Evolutionary conservation across 2,329 filamentous ascomycete species (phyloP).

Genomic region (Cladosporium sphaerospermum): DNA sequence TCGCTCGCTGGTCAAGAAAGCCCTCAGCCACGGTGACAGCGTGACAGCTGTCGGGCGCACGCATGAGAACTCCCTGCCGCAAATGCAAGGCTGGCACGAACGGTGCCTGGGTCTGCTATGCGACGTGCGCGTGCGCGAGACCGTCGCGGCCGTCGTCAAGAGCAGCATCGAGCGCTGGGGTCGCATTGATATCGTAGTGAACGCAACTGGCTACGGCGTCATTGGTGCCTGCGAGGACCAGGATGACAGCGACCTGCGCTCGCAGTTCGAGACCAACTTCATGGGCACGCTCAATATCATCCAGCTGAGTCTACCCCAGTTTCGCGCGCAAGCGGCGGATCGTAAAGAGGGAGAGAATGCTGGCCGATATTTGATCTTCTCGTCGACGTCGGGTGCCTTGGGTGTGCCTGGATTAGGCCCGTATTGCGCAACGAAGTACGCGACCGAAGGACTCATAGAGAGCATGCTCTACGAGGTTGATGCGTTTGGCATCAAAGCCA

Average conservation of each 20-base stretch:
- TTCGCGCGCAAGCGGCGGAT: slow-evolving; percentile 58
- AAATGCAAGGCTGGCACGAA: slow-evolving; percentile 64
- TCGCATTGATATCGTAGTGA: slow-evolving; percentile 80
- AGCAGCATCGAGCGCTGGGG: slow-evolving; percentile 63
- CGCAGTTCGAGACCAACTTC: slow-evolving; percentile 97
- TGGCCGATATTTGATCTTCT: slow-evolving; percentile 91
- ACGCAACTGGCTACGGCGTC: slow-evolving; percentile 91
- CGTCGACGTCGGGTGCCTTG: slow-evolving; percentile 83
- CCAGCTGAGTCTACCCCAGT: slow-evolving; percentile 80
- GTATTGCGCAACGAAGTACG: slow-evolving; percentile 96
- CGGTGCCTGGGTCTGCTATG: slow-evolving; percentile 78
- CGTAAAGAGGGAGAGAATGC: slow-evolving; percentile 23
- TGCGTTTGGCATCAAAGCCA: slow-evolving; percentile 84
- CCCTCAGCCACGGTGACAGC: slow-evolving; percentile 71
- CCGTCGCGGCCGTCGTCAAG: slow-evolving; percentile 66
- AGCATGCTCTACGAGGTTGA: slow-evolving; percentile 96
- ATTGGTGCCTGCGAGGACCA: slow-evolving; percentile 96
- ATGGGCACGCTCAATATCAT: slow-evolving; percentile 93
- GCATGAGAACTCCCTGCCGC: slow-evolving; percentile 65
- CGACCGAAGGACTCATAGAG: slow-evolving; percentile 90
- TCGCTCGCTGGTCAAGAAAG: slow-evolving; percentile 76
- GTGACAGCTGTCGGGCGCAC: slow-evolving; percentile 82
- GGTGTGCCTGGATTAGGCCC: slow-evolving; percentile 89
- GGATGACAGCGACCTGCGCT: slow-evolving; percentile 87
- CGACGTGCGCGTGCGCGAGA: slow-evolving; percentile 77